Conservation (phyloP, 176 grass and related monocot genomes). For the barley (Hordeum vulgare) region MorexV3_pseudomolecules_assembly NC_058519.1:563124197-563124696, state of each 20-base stretch:
- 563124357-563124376: neutral
- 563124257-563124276: neutral
- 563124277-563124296: neutral
- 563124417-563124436: neutral
- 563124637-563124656: no score
- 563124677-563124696: no score
- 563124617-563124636: no score
- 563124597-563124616: no score
- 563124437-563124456: neutral
- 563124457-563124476: neutral
- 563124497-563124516: neutral
- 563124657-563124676: no score
- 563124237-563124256: neutral
- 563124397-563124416: neutral
- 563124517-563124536: no score
- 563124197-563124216: neutral
- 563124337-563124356: neutral
- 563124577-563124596: no score
- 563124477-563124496: neutral
- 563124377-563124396: neutral
- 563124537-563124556: no score
- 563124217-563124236: neutral
- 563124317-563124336: neutral
- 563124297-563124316: neutral
- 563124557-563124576: no score